Evolutionary conservation across 345 rosid species (phyloP), one percentile per base, ranked within the genome.

Genomic region (Anacardium occidentale): DNA sequence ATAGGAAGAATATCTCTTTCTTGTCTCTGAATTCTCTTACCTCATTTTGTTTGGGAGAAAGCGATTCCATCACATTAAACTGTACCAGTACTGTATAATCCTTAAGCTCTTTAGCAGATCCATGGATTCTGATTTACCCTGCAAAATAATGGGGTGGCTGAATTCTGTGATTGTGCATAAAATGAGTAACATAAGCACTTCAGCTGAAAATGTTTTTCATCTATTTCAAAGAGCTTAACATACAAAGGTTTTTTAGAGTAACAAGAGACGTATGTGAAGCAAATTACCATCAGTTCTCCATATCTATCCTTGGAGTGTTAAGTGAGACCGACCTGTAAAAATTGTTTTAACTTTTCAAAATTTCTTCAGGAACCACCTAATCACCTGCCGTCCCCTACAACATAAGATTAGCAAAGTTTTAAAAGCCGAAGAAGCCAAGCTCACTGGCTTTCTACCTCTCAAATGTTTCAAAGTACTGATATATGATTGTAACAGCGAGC

Each of bases 381-480:
- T 55, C 59, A 21, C 74, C 77, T 48, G 44, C 68, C 54, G 74
- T 11, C 25, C 7, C 25, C 10, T 54, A 45, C 15, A 20, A 17
- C 7, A 55, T 10, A 29, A 26, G 51, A 37, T 18, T 64, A 66
- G 77, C 68, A 22, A 12, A 22, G 53, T 21, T 77, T n/a, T 67
- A 90, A 75, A 90, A 85, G 32, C 94, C 94, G 37, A 89, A 89
- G 85, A 90, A 80, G 77, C 94, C 91, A 7, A 89, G 90, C 76
- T 87, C 94, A 65, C 84, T 85, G n/a, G 91, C 94, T 76, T 81
- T 86, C 66, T 89, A 90, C 83, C 87, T 89, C 79, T 89, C 94
- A 58, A 86, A 89, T 0, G 92, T 87, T 76, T 89, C 92, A 14
- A 84, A 86, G 71, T 87, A 87, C 76, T 86, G 94, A 72, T 87